phyloP scores from a whole-genome alignment of 2,329 filamentous ascomycete species.

The Paecilomyces dactylethromorphus region DNA sequence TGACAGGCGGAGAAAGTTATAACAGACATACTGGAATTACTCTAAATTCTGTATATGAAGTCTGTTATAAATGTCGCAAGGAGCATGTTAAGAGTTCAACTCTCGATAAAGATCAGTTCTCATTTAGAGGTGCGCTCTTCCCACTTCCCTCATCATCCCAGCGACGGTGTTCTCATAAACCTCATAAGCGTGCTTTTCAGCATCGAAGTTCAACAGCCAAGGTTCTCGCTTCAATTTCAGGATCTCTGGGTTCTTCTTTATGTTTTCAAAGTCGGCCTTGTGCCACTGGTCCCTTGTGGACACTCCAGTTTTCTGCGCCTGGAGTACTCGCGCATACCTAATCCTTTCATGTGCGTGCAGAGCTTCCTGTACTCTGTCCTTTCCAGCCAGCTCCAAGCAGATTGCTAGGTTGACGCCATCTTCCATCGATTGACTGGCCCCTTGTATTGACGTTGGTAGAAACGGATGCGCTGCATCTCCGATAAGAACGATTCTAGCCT shows the following conservation, averaged over 20 bases:
- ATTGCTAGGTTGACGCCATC: conserved; percentile 32
- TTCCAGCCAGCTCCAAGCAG: conserved; percentile 16
- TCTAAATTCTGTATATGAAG: too few relatives aligned
- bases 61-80: too few relatives aligned
- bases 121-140: not conserved
- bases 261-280: conserved; percentile 18
- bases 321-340: conserved; percentile 15
- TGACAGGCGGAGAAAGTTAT: too few relatives aligned
- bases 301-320: conserved; percentile 15
- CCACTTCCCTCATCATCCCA: conserved; percentile 3
- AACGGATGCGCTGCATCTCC: conserved; percentile 35
- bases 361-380: conserved; percentile 18
- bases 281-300: conserved; percentile 19
- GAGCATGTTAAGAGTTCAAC: too few relatives aligned
- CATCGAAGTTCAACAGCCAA: conserved; percentile 17
- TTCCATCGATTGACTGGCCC: conserved; percentile 37
- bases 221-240: conserved; percentile 14
- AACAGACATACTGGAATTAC: too few relatives aligned
- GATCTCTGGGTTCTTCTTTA: conserved; percentile 23
- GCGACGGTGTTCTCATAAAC: conserved; percentile 14
- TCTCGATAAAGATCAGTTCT: too few relatives aligned
- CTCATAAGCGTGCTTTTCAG: conserved; percentile 16
- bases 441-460: conserved; percentile 39
- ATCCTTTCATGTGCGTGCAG: conserved; percentile 15
- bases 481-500: conserved; percentile 21